Evolutionary conservation across 2,329 filamentous ascomycete species (phyloP).

Genomic region (Botrytis galanthina): DNA sequence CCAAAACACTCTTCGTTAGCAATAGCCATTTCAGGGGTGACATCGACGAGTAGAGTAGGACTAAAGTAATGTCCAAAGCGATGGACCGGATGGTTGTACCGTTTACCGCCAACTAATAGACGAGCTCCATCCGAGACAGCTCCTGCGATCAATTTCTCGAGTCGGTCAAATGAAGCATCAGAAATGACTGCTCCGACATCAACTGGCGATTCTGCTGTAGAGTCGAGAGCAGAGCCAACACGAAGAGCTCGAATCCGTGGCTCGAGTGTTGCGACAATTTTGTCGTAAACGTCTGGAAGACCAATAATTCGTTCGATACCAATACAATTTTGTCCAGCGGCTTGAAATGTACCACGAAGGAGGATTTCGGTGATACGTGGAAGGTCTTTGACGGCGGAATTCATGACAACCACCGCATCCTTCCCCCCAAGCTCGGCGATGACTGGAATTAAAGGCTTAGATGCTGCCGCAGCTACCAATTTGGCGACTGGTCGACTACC

Average conservation of each 20-base stretch:
- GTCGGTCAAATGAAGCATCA: slow-evolving; percentile 66
- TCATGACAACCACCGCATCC: slow-evolving; percentile 85
- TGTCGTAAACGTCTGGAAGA: slow-evolving; percentile 70
- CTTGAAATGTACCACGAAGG: slow-evolving; percentile 91
- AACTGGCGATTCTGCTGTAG: slow-evolving; percentile 48
- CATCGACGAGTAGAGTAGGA: slow-evolving; percentile 87
- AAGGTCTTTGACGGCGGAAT: slow-evolving; percentile 65
- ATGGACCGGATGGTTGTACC: slow-evolving; percentile 68
- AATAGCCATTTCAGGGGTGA: slow-evolving; percentile 80
- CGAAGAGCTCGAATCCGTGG: slow-evolving; percentile 73
- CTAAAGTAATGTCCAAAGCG: slow-evolving; percentile 85
- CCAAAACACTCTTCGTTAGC: slow-evolving; percentile 91
- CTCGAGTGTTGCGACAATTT: slow-evolving; percentile 66
- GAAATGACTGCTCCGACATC: slow-evolving; percentile 94
- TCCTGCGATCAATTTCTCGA: slow-evolving; percentile 74
- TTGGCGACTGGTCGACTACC: slow-evolving; percentile 85
- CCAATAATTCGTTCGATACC: slow-evolving; percentile 92
- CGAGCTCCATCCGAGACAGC: slow-evolving; percentile 77
- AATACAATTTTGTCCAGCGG: slow-evolving; percentile 95
- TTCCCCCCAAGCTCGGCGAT: slow-evolving; percentile 93
- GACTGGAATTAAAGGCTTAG: slow-evolving; percentile 81
- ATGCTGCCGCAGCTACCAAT: slow-evolving; percentile 81
- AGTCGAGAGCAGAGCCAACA: slow-evolving; percentile 66
- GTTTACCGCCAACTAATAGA: slow-evolving; percentile 75
- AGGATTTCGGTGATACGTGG: slow-evolving; percentile 75